Percentiles rank a stretch among this genome's conserved stretches.
Conservation (phyloP, 2,329 filamentous ascomycete species). For the Helotiales sp. region DNA sequence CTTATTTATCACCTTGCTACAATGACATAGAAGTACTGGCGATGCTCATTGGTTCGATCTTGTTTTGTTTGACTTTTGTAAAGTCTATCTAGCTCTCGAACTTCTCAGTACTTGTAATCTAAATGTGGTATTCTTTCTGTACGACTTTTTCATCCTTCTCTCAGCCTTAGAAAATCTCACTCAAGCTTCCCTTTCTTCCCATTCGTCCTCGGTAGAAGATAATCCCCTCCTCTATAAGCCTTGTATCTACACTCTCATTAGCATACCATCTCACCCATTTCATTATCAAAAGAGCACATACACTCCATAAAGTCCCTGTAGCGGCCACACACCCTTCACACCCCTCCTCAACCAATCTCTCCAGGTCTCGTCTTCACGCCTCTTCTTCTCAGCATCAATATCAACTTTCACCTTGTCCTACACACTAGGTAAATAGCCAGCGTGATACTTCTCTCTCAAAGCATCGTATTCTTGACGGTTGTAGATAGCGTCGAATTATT, state of each 20-base stretch:
- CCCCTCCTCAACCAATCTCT: conserved; percentile 28
- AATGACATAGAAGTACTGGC: too few species aligned
- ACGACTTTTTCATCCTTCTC: not conserved
- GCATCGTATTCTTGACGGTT: conserved; percentile 58
- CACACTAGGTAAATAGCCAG: conserved; percentile 64
- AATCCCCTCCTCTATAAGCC: not conserved
- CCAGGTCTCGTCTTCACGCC: conserved; percentile 32
- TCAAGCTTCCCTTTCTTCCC: not conserved
- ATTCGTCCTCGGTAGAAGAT: not conserved
- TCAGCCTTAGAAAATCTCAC: not conserved
- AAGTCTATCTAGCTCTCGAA: too few species aligned
- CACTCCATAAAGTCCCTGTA: conserved; percentile 2
- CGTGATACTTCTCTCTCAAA: conserved; percentile 62
- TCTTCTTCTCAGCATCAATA: conserved; percentile 37
- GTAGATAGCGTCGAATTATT: conserved; percentile 64
- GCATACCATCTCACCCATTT: too few species aligned
- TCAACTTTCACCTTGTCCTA: conserved; percentile 69
- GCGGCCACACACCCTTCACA: not conserved
- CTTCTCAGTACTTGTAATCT: not conserved
- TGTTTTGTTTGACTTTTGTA: too few species aligned
- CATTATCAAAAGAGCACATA: too few species aligned
- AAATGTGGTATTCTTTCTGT: not conserved
- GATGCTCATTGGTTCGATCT: too few species aligned
- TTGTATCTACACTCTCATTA: too few species aligned
- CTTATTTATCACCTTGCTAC: too few species aligned